Evolutionary conservation across 108 stramenopile species (phyloP), one percentile per base, ranked within the genome.

Genomic region (Bacterosira constricta): DNA sequence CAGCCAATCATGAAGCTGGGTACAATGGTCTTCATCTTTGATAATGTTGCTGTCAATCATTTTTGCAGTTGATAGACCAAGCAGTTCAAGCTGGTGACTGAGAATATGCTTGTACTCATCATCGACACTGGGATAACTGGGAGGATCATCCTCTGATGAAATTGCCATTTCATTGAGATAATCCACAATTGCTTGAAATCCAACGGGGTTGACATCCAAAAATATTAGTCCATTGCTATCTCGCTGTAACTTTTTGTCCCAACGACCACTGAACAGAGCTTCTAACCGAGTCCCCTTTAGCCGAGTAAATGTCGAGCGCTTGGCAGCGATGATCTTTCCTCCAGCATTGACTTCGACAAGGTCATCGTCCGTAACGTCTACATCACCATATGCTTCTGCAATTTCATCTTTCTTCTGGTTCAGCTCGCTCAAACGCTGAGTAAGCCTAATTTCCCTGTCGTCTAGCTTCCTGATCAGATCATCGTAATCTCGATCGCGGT

Each of bases 91-190:
- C 52, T 75, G 66, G 25, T 66, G 52, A 29, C 18, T 20, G 21
- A 75, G 59, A 41, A 60, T 61, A 7, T 52, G 20, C 55, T 75
- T 35, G 38, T 60, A 5, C 57, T 75, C 66, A 30, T 50, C 27
- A 34, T 75, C 74, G 0, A 75, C 74, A 42, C 46, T 31, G n/a
- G 74, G 74, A 38, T 36, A 25, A 55, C 25, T 39, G 0, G 41
- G 36, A 5, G 41, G 53, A 37, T 30, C 27, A 0, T 67, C 39
- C 38, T 53, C 11, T 2, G 64, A 27, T 20, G 64, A 65, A 7
- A 54, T 67, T 4, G 13, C 41, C 38, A 42, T 36, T 23, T 53
- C 66, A 29, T 42, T 44, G 11, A 67, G 53, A 67, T 67, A 31
- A 4, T 52, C 53, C 5, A 67, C 27, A 39, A 67, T 67, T 0